A percentile compares a stretch with the other conserved stretches of the same genome.
phyloP scores from a whole-genome alignment of 139 green algal genomes.

The Spirogloea muscicola region DNA sequence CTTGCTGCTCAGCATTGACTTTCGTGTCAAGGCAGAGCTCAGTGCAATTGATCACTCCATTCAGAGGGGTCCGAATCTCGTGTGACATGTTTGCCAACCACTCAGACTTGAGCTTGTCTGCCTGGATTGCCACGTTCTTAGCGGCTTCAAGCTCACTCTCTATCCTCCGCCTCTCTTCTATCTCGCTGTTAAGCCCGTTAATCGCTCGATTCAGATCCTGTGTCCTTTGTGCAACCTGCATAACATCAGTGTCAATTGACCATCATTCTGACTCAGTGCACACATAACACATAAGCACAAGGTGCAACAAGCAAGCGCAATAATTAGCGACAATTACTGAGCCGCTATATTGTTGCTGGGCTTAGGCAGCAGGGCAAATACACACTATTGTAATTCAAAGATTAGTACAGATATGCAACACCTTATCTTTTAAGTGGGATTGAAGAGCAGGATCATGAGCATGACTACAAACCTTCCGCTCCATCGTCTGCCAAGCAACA shows the following conservation, averaged over 20 bases:
- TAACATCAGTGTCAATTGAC: too few species aligned
- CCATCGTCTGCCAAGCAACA: not conserved
- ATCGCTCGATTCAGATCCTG: not conserved
- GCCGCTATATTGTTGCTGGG: not conserved
- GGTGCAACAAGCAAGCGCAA: not conserved
- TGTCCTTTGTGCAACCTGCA: slow-evolving; percentile 9
- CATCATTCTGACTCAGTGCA: too few species aligned
- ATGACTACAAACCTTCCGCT: not conserved
- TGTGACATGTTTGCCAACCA: slow-evolving; percentile 14
- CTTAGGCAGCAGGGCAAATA: not conserved
- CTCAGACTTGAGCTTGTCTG: slow-evolving; percentile 17
- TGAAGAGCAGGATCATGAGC: not conserved
- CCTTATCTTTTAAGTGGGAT: too few species aligned
- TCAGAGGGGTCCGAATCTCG: slow-evolving; percentile 13
- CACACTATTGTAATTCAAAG: too few species aligned
- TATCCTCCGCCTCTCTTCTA: not conserved
- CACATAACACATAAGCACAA: too few species aligned
- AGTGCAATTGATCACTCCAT: slow-evolving; percentile 23
- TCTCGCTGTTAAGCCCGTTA: not conserved
- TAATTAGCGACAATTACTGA: not conserved
- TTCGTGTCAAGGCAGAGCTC: slow-evolving; percentile 14
- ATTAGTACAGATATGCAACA: too few species aligned
- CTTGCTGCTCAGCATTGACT: not conserved
- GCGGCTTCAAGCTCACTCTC: slow-evolving; percentile 5
- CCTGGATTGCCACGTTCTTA: not conserved